These are phyloP conservation scores for Thecaphora thlaspeos DNA, from an alignment of 1,284 basidiomycete genomes.

Conservation along the genomic window DNA sequence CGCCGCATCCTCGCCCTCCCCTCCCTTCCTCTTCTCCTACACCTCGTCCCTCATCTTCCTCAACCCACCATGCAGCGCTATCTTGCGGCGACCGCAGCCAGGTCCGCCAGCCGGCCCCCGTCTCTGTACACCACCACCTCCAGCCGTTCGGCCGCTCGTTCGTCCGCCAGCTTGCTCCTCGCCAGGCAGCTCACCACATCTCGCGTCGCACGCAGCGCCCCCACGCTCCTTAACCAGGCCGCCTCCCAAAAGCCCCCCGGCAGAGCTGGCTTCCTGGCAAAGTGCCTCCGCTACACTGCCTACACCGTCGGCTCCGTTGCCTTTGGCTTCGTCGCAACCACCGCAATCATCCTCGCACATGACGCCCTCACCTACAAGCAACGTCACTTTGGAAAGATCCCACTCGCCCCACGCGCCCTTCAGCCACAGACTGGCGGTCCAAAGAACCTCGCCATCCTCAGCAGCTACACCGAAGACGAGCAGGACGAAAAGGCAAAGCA, in stretches of 20 bases:
- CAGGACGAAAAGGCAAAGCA: conserved; percentile 25
- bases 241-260: conserved; percentile 3
- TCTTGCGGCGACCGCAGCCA: no score
- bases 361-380: conserved; percentile 49
- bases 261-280: conserved; percentile 11
- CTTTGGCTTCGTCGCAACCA: conserved; percentile 39
- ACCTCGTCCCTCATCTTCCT: no score
- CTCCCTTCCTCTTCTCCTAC: no score
- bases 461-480: conserved; percentile 32
- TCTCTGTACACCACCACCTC: no score
- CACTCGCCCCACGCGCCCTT: conserved; percentile 38
- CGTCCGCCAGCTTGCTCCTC: no score
- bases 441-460: conserved; percentile 51
- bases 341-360: conserved; percentile 41
- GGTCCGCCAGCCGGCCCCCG: no score
- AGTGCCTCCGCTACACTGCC: conserved; percentile 14
- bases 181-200: conserved; percentile 7
- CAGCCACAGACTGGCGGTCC: conserved; percentile 46
- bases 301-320: conserved; percentile 39
- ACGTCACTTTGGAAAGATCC: conserved; percentile 40
- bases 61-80: no score
- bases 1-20: no score
- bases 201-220: conserved; percentile 3
- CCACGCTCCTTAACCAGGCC: conserved; percentile 20
- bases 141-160: no score